These are phyloP conservation scores for Acorus calamus DNA, from an alignment of 106 monocot genomes.

Conservation along the genomic window DNA sequence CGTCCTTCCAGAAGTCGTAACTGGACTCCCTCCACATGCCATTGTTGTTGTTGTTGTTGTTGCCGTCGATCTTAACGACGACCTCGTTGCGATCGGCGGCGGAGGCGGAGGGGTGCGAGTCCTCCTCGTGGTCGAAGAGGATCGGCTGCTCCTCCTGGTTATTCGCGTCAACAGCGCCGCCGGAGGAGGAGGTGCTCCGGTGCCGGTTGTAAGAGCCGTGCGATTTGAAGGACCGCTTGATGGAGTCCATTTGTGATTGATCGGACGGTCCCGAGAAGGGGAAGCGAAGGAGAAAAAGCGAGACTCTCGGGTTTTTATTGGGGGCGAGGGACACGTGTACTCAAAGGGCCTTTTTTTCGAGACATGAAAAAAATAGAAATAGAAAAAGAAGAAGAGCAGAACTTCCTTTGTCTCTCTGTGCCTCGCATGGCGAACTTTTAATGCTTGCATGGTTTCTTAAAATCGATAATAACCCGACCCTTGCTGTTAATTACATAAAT, in stretches of 20 bases:
- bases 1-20: conserved; percentile 33
- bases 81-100: conserved; percentile 31
- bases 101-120: neutral
- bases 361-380: too few relatives aligned
- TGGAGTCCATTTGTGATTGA: conserved; percentile 22
- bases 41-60: neutral
- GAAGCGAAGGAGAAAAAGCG: neutral
- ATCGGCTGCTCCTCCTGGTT: conserved; percentile 34
- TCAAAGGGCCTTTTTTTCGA: too few relatives aligned
- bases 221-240: conserved; percentile 26
- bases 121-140: conserved; percentile 10
- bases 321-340: too few relatives aligned
- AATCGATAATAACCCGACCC: too few relatives aligned
- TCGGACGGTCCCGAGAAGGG: neutral
- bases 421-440: too few relatives aligned
- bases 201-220: conserved; percentile 21
- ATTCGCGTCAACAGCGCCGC: conserved; percentile 6
- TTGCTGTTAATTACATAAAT: too few relatives aligned
- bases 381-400: too few relatives aligned
- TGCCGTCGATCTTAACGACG: conserved; percentile 33
- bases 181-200: conserved; percentile 4
- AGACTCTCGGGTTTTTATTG: neutral
- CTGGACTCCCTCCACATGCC: conserved; percentile 26
- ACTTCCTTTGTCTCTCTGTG: too few relatives aligned
- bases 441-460: too few relatives aligned